These are phyloP conservation scores for Pestalotiopsis fici DNA, from an alignment of 2,329 filamentous ascomycete species.

Conservation along the genomic window DNA sequence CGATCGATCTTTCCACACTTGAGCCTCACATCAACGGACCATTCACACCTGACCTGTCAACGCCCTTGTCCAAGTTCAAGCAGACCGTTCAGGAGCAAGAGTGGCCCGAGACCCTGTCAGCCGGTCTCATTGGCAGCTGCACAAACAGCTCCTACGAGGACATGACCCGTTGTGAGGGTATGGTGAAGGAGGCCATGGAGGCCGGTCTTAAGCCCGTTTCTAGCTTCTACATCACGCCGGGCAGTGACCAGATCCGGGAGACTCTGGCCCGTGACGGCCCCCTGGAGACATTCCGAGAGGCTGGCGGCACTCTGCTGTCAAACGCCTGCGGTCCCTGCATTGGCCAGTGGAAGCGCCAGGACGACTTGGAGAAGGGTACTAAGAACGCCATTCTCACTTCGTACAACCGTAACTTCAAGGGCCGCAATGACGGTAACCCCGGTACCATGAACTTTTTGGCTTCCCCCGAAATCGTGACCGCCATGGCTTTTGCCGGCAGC, in stretches of 20 bases:
- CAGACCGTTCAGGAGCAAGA: slow-evolving; percentile 78
- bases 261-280: slow-evolving; percentile 90
- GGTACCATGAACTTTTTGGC: slow-evolving; percentile 99
- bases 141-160: slow-evolving; percentile 99
- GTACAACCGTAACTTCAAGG: slow-evolving; percentile 98
- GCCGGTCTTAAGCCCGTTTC: slow-evolving; percentile 89
- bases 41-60: slow-evolving; percentile 93
- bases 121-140: slow-evolving; percentile 94
- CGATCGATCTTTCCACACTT: slow-evolving; percentile 84
- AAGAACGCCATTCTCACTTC: slow-evolving; percentile 94
- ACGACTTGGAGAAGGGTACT: slow-evolving; percentile 81
- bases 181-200: slow-evolving; percentile 86
- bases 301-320: slow-evolving; percentile 86
- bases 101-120: slow-evolving; percentile 90
- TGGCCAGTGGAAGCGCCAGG: slow-evolving; percentile 92
- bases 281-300: slow-evolving; percentile 79
- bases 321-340: slow-evolving; percentile 96
- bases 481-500: slow-evolving; percentile 87
- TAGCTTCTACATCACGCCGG: slow-evolving; percentile 94
- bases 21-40: slow-evolving; percentile 98
- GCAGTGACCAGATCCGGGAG: slow-evolving; percentile 94
- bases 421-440: slow-evolving; percentile 94
- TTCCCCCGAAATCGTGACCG: slow-evolving; percentile 94
- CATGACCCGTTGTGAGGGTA: slow-evolving; percentile 92
- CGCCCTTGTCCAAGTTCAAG: slow-evolving; percentile 87